Evolutionary conservation across 345 rosid genomes (phyloP).

Genomic region (Salix caprea): DNA sequence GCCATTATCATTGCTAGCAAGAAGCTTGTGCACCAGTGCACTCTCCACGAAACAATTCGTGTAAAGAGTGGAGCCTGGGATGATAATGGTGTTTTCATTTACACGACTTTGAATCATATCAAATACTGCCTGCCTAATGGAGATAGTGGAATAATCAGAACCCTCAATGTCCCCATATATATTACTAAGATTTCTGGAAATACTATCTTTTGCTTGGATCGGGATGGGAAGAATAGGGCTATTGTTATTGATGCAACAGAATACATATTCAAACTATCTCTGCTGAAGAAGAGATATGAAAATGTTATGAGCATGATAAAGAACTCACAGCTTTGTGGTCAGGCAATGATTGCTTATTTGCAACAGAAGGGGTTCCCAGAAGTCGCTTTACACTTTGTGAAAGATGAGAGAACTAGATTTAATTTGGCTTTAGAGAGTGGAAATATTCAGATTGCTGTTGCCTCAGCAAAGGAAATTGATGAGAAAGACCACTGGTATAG

Average conservation of each 20-base stretch:
- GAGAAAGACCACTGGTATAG: conserved; percentile 93
- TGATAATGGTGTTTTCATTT: conserved; percentile 86
- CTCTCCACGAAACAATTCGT: conserved; percentile 88
- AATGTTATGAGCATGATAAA: conserved; percentile 94
- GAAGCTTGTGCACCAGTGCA: conserved; percentile 76
- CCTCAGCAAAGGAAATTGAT: conserved; percentile 91
- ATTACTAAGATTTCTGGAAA: conserved; percentile 70
- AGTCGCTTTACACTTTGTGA: conserved; percentile 96
- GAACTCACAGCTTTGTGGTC: conserved; percentile 92
- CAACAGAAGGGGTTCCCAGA: conserved; percentile 98
- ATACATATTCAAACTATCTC: conserved; percentile 78
- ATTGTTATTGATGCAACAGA: conserved; percentile 78
- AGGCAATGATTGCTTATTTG: conserved; percentile 92
- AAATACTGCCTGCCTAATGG: conserved; percentile 96
- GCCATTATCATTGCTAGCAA: conserved; percentile 78
- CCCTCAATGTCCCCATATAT: conserved; percentile 82
- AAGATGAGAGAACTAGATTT: conserved; percentile 88
- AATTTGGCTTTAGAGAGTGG: conserved; percentile 96
- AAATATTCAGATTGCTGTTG: conserved; percentile 89
- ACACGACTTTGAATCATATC: conserved; percentile 80
- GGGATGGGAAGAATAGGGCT: conserved; percentile 73
- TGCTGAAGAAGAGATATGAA: conserved; percentile 75
- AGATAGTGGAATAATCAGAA: conserved; percentile 74
- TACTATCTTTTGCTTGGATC: conserved; percentile 72
- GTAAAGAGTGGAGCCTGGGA: conserved; percentile 98